Conservation (phyloP, 164 flowering plant species). For the Cinnamomum chago region DNA sequence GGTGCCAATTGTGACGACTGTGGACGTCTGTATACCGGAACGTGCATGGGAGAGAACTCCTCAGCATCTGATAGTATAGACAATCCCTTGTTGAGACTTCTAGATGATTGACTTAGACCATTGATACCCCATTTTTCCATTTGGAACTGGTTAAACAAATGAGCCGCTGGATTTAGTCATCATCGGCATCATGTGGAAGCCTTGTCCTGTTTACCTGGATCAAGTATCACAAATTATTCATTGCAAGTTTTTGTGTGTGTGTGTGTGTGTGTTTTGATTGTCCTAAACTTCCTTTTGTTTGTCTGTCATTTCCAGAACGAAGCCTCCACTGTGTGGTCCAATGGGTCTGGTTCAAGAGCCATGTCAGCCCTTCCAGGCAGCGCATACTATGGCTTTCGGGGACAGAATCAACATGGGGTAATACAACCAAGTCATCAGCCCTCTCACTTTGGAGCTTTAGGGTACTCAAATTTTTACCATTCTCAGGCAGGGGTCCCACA, state of each 20-base stretch:
- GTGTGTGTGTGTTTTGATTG: not conserved
- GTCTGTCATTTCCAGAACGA: conserved; percentile 43
- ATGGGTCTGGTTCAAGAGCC: conserved; percentile 75
- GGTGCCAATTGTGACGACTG: too few relatives aligned
- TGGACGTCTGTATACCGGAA: too few relatives aligned
- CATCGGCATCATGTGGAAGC: not conserved
- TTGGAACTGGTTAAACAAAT: too few relatives aligned
- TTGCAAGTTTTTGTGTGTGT: not conserved
- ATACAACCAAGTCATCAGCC: conserved; percentile 81
- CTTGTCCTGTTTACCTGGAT: not conserved
- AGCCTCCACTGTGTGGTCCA: conserved; percentile 67
- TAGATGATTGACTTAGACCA: too few relatives aligned
- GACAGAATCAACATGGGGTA: conserved; percentile 59
- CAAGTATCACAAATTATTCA: not conserved
- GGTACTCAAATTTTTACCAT: conserved; percentile 79
- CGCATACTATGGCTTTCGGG: conserved; percentile 71
- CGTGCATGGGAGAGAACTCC: too few relatives aligned
- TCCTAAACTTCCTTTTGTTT: not conserved
- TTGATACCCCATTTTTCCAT: too few relatives aligned
- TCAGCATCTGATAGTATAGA: too few relatives aligned
- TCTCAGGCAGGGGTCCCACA: conserved; percentile 57
- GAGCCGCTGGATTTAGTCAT: too few relatives aligned
- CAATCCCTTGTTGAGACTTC: too few relatives aligned
- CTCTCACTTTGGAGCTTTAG: conserved; percentile 57
- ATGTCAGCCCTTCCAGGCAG: conserved; percentile 63